Conservation (phyloP, 441 rosid genomes). For the Syzygium malaccense region DNA sequence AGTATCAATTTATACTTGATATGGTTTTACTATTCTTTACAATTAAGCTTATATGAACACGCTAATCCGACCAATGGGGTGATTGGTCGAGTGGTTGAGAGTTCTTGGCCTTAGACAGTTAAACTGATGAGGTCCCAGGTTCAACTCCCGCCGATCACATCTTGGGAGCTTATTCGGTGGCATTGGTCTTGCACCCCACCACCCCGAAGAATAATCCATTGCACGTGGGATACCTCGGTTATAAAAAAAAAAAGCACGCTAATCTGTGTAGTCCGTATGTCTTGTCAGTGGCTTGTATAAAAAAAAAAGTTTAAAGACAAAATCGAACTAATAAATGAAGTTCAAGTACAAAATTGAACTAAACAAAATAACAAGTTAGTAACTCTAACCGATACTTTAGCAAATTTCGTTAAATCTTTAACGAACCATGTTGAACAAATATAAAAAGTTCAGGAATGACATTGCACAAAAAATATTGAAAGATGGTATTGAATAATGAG, state of each 20-base stretch:
- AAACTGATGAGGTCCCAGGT: no score
- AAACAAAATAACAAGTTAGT: neutral
- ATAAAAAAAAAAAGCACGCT: no score
- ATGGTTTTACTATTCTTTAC: neutral
- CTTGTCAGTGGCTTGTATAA: neutral
- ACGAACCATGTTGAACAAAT: neutral
- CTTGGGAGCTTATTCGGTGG: no score
- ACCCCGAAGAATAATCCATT: no score
- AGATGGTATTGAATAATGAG: neutral
- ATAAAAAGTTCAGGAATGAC: fast-evolving
- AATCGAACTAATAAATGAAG: neutral
- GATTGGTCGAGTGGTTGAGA: no score
- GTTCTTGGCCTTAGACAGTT: no score
- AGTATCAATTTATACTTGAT: neutral
- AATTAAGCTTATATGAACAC: neutral
- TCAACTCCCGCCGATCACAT: no score
- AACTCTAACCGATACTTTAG: neutral
- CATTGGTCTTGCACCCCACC: no score
- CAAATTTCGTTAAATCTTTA: neutral
- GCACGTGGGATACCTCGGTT: no score
- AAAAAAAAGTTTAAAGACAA: fast-evolving
- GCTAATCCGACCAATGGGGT: no score
- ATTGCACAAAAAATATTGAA: neutral
- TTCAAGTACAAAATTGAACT: neutral
- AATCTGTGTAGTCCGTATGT: neutral